Base-by-base conservation (phyloP, 2,329 filamentous ascomycete genomes). In the Laburnicola sp. region DNA sequence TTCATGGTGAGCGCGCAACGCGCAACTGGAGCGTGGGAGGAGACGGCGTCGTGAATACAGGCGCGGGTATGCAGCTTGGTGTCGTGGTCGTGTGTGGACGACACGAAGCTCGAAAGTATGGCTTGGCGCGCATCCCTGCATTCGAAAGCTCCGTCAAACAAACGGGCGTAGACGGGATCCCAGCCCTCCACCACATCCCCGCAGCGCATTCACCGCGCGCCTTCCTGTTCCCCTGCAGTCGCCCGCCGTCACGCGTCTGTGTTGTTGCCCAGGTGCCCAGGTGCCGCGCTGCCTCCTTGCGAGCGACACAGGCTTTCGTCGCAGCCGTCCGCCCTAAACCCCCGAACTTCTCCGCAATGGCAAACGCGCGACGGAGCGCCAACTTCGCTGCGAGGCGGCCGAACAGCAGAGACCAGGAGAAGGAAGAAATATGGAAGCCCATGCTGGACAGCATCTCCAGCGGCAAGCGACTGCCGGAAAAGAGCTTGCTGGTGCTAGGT, bases 341-440 rank as follows among this genome's bases (percentile, higher is more conserved):
- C 40, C 55, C 53, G 48, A 57, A 45, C 39, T 23, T 25, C 50
- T 53, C 66, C 66, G 63, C 64, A 59, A 73, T 73, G 70, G 61
- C 69, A 54, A 64, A 55, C 60, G 58, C 65, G 57, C 65, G 62
- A 51, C 65, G 66, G 48, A 61, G 56, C 37, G 61, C 66, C 47
- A 64, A 67, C 51, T 70, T 69, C 56, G 63, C 65, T 46, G 59
- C 59, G 49, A 58, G 65, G 37, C 61, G 69, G 42, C 69, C 73
- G 9, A 67, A 75, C 31, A 81, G 78, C 74, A 86, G 88, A 63
- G 86, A 87, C 72, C 76, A 76, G 38, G 75, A 78, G 58, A 92
- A 90, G 77, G 90, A 89, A 75, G 90, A 96, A 70, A 86, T 97
- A 74, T 97, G 93, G 93, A 92, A 88, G 54, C 91, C 90, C 38